Evolutionary conservation across 805 yeast species (phyloP), one percentile per base, ranked within the genome.

Genomic region (Pichia ethanolica): DNA sequence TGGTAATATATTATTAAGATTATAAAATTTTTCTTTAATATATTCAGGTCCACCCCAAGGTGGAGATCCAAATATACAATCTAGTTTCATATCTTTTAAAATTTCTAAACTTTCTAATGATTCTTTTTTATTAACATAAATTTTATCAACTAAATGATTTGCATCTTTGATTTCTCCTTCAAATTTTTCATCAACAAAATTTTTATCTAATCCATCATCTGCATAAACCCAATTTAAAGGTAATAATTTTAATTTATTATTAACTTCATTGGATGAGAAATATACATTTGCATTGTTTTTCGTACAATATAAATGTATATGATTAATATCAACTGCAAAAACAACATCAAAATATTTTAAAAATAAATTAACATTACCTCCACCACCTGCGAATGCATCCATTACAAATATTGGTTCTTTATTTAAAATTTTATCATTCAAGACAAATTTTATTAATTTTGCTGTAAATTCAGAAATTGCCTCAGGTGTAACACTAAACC

Each of bases 401-500:
- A 84, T 63, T 1, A 51, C 50, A 14, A 27, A 39, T 5, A 89
- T 78, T 56, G 87, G 95, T 26, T 87, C 83, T 1, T 86, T 69
- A 7, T 30, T 30, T 30, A 30, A 30, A 30, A 30, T 9, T 0
- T 96, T 96, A 1, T 95, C 96, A 1, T 89, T 96, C 57, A 87
- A 86, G 1, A 86, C 74, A 60, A 89, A 71, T 45, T 69, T 64
- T n/a, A 82, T 65, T 47, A 79, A 71, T 47, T 72, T 71, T 0
- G 89, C 83, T 0, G 75, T 65, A 56, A 79, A 79, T 7, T 68
- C 66, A 0, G 96, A 95, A 3, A 86, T 69, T 2, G 63, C 58
- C 59, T 89, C 97, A 0, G 95, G 89, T 0, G 97, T 89, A 6
- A 89, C 95, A 50, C 91, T 82, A 63, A 73, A 90, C 93, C 95